Evolutionary conservation across 768 basidiomycete genomes (phyloP).

Genomic region (Auriscalpium vulgare): DNA sequence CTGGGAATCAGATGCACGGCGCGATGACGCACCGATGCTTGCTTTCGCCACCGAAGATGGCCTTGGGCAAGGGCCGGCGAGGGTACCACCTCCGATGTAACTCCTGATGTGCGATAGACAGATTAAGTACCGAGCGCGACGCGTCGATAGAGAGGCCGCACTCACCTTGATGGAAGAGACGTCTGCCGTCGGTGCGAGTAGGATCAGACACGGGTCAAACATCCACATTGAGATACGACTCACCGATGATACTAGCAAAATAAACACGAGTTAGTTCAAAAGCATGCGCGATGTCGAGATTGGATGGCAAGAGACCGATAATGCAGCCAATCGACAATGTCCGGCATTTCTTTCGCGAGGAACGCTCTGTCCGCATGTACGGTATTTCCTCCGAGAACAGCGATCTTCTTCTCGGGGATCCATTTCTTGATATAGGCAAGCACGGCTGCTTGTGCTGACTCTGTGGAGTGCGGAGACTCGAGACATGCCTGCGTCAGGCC

Average conservation of each 20-base stretch:
- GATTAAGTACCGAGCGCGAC: neutral
- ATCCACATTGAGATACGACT: slow-evolving; percentile 20
- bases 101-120: slow-evolving; percentile 39
- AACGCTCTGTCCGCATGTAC: slow-evolving; percentile 78
- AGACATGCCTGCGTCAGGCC: slow-evolving; percentile 79
- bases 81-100: slow-evolving; percentile 69
- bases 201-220: neutral
- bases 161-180: slow-evolving; percentile 77
- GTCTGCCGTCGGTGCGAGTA: slow-evolving; percentile 33
- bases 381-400: slow-evolving; percentile 79
- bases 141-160: neutral
- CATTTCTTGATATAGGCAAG: slow-evolving; percentile 77
- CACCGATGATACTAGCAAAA: slow-evolving; percentile 58
- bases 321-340: slow-evolving; percentile 70
- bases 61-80: slow-evolving; percentile 16
- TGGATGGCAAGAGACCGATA: slow-evolving; percentile 46
- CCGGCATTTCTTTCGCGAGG: slow-evolving; percentile 72
- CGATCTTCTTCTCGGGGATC: slow-evolving; percentile 59
- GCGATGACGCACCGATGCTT: slow-evolving; percentile 51
- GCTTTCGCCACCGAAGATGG: slow-evolving; percentile 25
- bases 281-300: too few species aligned
- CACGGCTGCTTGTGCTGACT: slow-evolving; percentile 52
- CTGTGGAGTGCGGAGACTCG: slow-evolving; percentile 54
- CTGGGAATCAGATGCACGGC: neutral
- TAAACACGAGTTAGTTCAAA: neutral